A percentile compares a stretch with the other conserved stretches of the same genome.
These are phyloP conservation scores for Dryadomyces quercivorus DNA, from an alignment of 2,329 filamentous ascomycete genomes.

Conservation along the genomic window DNA sequence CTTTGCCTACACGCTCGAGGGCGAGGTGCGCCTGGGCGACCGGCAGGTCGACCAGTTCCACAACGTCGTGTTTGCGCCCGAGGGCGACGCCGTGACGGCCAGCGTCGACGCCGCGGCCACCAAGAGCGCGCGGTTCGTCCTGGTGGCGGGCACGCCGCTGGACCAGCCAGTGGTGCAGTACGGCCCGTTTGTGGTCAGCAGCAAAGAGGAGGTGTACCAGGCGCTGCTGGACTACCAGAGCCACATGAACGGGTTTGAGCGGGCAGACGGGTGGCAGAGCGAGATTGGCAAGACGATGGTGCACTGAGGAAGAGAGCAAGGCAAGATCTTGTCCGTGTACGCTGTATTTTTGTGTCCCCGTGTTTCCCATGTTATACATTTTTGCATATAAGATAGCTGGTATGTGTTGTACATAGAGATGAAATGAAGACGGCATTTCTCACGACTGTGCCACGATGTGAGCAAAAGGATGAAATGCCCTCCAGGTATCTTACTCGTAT, in stretches of 20 bases:
- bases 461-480: no score
- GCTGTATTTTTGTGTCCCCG: neutral
- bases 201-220: slow-evolving; percentile 60
- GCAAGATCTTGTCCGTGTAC: neutral
- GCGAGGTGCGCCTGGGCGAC: slow-evolving; percentile 45
- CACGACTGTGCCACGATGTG: no score
- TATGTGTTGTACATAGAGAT: no score
- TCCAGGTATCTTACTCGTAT: no score
- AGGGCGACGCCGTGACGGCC: slow-evolving; percentile 64
- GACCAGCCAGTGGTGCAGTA: slow-evolving; percentile 76
- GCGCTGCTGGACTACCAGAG: slow-evolving; percentile 66
- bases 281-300: slow-evolving; percentile 75
- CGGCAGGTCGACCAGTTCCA: slow-evolving; percentile 43
- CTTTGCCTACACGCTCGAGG: slow-evolving; percentile 77
- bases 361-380: neutral
- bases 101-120: slow-evolving; percentile 55
- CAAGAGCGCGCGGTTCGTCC: slow-evolving; percentile 46
- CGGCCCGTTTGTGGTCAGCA: slow-evolving; percentile 70
- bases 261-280: slow-evolving; percentile 66
- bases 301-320: slow-evolving; percentile 14
- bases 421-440: no score
- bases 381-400: no score
- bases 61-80: slow-evolving; percentile 77
- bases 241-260: slow-evolving; percentile 66
- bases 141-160: slow-evolving; percentile 68